Base-by-base conservation (phyloP, 768 basidiomycete genomes). In the Panaeolus cyanescens region DNA sequence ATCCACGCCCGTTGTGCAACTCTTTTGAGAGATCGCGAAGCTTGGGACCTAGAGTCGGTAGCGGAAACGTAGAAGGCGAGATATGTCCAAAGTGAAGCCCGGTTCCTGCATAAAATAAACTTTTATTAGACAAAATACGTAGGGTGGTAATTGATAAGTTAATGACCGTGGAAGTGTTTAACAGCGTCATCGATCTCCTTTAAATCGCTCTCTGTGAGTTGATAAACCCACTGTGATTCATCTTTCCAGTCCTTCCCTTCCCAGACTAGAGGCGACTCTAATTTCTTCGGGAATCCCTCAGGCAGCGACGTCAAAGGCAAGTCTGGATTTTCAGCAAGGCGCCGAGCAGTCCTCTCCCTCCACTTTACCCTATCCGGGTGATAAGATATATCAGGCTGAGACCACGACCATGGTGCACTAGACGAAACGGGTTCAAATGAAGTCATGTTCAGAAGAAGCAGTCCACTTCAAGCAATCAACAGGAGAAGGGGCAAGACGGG, bases 1-100 rank as follows among this genome's bases (percentile, higher is more conserved):
- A 83, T 0, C 82, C 82, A 22, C 82, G 76, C 7, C 81, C 81
- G 22, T 68, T 66, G 64, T 80, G 77, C 6, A 82, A 71, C 59
- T 80, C 81, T 4, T 71, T 62, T 3, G 80, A 71, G 20, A 83
- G 72, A n/a, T 62, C 68, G 34, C 67, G 62, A 3, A 83, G 71
- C 7, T 67, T 70, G 6, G 74, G 60, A 8, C 77, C 74, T 15
- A 82, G 70, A 0, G 72, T 78, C 1, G 82, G 80, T 3, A 83
- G 69, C 2, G 81, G 82, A 67, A 82, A 83, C 1, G 79, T 81
- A n/a, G 54, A 45, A 1, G 70, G 66, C 1, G 70, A 73, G 32
- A 77, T 68, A 32, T 70, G 59, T 1, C 77, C 77, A 19, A 75
- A 65, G 7, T 66, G 67, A 32, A 71, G 54, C 8, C 65, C 61